Base-by-base conservation (phyloP, 2,329 filamentous ascomycete species). In the Pseudogymnoascus sp. region DNA sequence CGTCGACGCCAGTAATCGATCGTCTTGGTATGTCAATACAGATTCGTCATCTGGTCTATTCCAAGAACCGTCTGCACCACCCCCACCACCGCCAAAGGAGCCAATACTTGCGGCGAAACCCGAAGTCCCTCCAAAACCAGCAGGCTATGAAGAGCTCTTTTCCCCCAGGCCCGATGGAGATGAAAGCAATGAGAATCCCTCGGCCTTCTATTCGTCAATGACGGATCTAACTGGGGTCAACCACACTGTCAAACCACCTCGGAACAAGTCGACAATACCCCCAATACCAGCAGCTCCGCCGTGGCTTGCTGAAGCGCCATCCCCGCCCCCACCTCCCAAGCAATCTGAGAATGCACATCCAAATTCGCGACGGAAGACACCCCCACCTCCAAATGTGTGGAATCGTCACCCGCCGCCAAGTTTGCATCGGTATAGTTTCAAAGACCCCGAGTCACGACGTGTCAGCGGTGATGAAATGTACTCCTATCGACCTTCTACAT, bases 1-100 rank as follows among this genome's bases (percentile, higher is more conserved):
- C 0, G 72, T 83, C 8, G 79, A 80, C 13, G 83, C 79, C 61
- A 75, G 73, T 18, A 78, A 80, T 28, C 72, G 72, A 15, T 35
- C 45, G 45, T 52, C 45, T 52, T 52, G 45, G 45, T 72, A 71
- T 5, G 70, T 72, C 13, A 70, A 68, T 58, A 68, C 65, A 19
- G 62, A 65, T 19, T 65, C 64, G 23, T 66, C 70, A 30, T 63
- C 56, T 19, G 62, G 64, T 58, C 58, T 68, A 15, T 66, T 65
- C 45, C 62, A 64, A 39, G 64, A 63, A 12, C 65, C 67, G 7
- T 48, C 26, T 7, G 5, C 10, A n/a, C 57, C 26, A 19, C 45
- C 45, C 26, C 45, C 45, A 19, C 45, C 26, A 3, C 45, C 45
- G 5, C 45, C 45, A 7, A 52, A 52, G 26, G 26, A 52, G 26